A percentile compares a stretch with the other conserved stretches of the same genome.
Evolutionary conservation across 495 filamentous ascomycete species (phyloP).

Genomic region (Aspergillus diversus): DNA sequence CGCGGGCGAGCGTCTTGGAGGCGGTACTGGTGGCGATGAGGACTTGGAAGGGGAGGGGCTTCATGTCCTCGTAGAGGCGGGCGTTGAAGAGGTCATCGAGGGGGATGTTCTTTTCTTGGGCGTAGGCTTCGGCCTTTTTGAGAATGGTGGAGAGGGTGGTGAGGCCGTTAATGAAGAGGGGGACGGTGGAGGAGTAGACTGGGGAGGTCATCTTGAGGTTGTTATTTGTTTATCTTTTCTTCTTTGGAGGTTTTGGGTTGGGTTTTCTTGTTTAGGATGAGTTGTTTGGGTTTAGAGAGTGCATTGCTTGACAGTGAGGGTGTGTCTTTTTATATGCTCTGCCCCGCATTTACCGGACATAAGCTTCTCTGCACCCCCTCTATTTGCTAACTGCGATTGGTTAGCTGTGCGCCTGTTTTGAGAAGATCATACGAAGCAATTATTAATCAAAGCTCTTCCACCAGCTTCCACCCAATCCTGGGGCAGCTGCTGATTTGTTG

Average conservation of each 20-base stretch:
- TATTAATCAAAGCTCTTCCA: conserved; percentile 1
- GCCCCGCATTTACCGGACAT: too few relatives aligned
- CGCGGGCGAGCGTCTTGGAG: conserved; percentile 32
- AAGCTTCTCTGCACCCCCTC: too few relatives aligned
- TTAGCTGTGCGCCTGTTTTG: neutral
- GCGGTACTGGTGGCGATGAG: conserved; percentile 35
- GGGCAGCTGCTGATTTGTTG: neutral
- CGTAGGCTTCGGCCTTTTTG: conserved; percentile 26
- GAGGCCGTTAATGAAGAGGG: conserved; percentile 26
- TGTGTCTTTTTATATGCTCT: too few relatives aligned
- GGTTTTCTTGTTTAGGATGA: neutral
- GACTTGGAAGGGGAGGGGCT: conserved; percentile 51
- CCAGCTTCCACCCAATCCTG: neutral
- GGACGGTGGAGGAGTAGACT: conserved; percentile 24
- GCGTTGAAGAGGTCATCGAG: conserved; percentile 17
- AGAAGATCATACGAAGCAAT: neutral
- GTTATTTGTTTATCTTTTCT: neutral
- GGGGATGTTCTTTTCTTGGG: conserved; percentile 22
- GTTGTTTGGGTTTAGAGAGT: neutral
- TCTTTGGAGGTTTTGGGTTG: neutral
- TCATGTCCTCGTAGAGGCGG: conserved; percentile 47
- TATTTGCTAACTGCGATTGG: too few relatives aligned
- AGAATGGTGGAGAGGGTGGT: conserved; percentile 24
- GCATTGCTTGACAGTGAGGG: too few relatives aligned
- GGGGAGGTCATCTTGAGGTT: conserved; percentile 16